Evolutionary conservation across 805 yeast genomes (phyloP), one percentile per base, ranked within the genome.

Genomic region (Pichia kluyveri): DNA sequence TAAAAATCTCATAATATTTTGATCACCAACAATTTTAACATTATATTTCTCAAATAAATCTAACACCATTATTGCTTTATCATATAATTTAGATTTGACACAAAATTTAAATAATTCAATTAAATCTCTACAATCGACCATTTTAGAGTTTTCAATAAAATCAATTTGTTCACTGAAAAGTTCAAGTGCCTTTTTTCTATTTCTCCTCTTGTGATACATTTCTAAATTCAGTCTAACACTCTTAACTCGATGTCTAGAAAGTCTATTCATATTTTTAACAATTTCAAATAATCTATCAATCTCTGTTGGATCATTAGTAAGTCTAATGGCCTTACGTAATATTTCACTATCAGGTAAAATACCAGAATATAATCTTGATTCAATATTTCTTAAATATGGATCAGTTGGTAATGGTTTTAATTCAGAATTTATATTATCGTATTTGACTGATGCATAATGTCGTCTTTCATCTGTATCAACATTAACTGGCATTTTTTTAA

Each of bases 361-460:
- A 12, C 66, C 66, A 31, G 47, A 44, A 26, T 50, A 49, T 19
- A 61, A 41, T 43, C 60, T 54, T 4, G 54, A 46, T 40, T 59
- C 60, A n/a, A 62, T 56, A 23, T 54, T 41, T 31, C 46, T 49
- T 34, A 58, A 38, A 6, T 51, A 50, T 2, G 61, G 59, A n/a
- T 42, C 27, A 9, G 45, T 48, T 3, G 45, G n/a, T 27, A 42
- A 26, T 14, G 54, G 49, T 32, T 46, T 44, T 2, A 46, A 19
- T 26, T 47, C 52, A n/a, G 8, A 34, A 10, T 37, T 43, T 26
- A 52, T 26, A 27, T 34, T 41, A 18, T 37, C 47, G 38, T 44
- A 48, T 28, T 40, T 47, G 18, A 53, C 31, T 38, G 45, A 38
- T 9, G 56, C 50, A 40, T 47, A 50, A 30, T 38, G 45, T 23